These are phyloP conservation scores for Lodderomyces orthopsilosis DNA, from an alignment of 1,139 yeast species.

Conservation along the genomic window DNA sequence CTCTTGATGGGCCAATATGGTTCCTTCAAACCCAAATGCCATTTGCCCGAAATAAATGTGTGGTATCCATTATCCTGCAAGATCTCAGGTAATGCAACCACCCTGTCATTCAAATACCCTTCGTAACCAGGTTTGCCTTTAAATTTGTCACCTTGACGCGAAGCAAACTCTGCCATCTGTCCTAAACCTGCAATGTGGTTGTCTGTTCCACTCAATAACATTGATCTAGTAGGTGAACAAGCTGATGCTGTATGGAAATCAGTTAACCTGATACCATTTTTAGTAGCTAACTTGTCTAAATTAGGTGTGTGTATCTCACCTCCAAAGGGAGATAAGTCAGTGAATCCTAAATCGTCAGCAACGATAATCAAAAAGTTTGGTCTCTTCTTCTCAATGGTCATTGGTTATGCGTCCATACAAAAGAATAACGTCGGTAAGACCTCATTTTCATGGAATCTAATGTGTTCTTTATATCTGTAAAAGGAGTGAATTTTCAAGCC, in stretches of 20 bases:
- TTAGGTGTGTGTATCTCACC: slow-evolving; percentile 61
- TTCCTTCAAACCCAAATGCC: slow-evolving; percentile 54
- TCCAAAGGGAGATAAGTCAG: slow-evolving; percentile 56
- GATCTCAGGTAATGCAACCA: slow-evolving; percentile 54
- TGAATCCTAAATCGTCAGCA: slow-evolving; percentile 63
- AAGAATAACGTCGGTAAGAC: too few species aligned
- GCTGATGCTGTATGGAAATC: slow-evolving; percentile 66
- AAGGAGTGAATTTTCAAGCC: too few species aligned
- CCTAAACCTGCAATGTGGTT: slow-evolving; percentile 62
- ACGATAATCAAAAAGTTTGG: slow-evolving; percentile 56
- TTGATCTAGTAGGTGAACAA: slow-evolving; percentile 63
- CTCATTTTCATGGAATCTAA: neutral
- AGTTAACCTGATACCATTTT: slow-evolving; percentile 46
- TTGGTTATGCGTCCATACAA: too few species aligned
- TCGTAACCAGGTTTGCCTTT: slow-evolving; percentile 55
- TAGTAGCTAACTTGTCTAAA: slow-evolving; percentile 38
- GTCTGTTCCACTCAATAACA: slow-evolving; percentile 60
- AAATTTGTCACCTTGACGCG: slow-evolving; percentile 34
- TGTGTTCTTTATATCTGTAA: too few species aligned
- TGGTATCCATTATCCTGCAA: slow-evolving; percentile 46
- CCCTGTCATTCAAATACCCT: slow-evolving; percentile 51
- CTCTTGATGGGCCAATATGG: slow-evolving; percentile 51
- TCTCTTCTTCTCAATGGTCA: slow-evolving; percentile 11
- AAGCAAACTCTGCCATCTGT: slow-evolving; percentile 53
- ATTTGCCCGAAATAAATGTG: slow-evolving; percentile 53